Base-by-base conservation (phyloP, 306 rosid genomes). In the Luffa aegyptiaca region DNA sequence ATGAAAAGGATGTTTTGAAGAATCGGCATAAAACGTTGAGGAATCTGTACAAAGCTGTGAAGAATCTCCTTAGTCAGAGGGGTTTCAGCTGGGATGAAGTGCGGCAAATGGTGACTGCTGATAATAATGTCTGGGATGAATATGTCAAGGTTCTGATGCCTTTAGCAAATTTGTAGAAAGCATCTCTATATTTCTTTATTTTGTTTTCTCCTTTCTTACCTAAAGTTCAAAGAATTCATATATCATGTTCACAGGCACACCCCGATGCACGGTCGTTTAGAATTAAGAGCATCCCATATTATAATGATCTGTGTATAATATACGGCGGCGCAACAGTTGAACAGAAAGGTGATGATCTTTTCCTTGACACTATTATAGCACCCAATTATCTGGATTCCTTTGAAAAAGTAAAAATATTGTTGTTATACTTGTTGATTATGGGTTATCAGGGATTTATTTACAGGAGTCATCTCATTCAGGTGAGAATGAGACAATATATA, bases 41-140 rank as follows among this genome's bases (percentile, higher is more conserved):
- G 88, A 92, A 89, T 79, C 79, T 90, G 81, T 84, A 84, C 84
- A 88, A 82, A 81, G 86, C 88, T 69, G 82, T 90, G 36, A 88
- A 66, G 77, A 84, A 79, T 62, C 87, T 92, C 80, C 92, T 92
- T 66, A 83, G 80, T 75, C 88, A 80, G 80, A 81, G 76, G 35
- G 95, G 93, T 65, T 92, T 90, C 82, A 82, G 81, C 84, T 92
- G 95, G 97, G 91, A 92, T 69, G 89, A 92, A 58, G 87, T 77
- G 57, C 86, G 90, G 39, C 85, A 80, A 68, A 92, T 92, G 95
- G 93, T 92, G 80, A 84, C 82, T 4, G 95, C 95, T 35, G 90
- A 88, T 82, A 86, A 92, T 74, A 26, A 79, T 81, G 88, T 83
- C 79, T 92, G 97, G 97, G 93, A 92, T 78, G 92, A 86, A 76